Percentiles rank a stretch among this genome's conserved stretches.
Evolutionary conservation across 352 stramenopile species (phyloP).

Genomic region (Globisporangium abappressorium): DNA sequence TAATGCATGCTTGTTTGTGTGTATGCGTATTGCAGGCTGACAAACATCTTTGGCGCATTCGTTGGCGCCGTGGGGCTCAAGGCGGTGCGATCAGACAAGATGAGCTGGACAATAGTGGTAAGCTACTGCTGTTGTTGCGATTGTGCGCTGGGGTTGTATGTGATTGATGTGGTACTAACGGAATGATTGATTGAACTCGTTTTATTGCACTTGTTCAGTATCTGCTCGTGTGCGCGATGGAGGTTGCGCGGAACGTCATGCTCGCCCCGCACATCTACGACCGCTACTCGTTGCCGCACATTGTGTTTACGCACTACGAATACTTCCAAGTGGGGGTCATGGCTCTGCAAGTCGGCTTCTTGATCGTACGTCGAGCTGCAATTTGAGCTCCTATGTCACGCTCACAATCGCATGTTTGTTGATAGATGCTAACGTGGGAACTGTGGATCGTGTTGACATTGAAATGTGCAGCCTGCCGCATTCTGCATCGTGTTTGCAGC

Average conservation of each 20-base stretch:
- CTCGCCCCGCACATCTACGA: conserved; percentile 62
- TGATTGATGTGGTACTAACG: conserved; percentile 8
- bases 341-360: conserved; percentile 51
- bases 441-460: conserved; percentile 14
- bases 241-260: conserved; percentile 68
- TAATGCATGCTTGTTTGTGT: not conserved
- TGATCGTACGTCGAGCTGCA: conserved; percentile 54
- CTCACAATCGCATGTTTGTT: not conserved
- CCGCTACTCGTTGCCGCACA: conserved; percentile 48
- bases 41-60: conserved; percentile 72
- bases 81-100: conserved; percentile 70
- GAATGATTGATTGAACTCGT: conserved; percentile 1
- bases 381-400: not conserved
- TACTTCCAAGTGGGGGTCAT: conserved; percentile 71
- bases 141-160: not conserved
- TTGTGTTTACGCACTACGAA: conserved; percentile 66
- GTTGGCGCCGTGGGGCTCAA: conserved; percentile 63
- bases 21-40: conserved; percentile 28
- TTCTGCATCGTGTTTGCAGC: conserved; percentile 72
- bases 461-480: conserved; percentile 40
- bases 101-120: conserved; percentile 79
- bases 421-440: not conserved
- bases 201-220: conserved; percentile 31
- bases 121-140: conserved; percentile 16
- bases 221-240: conserved; percentile 64